Percentiles rank a stretch among this genome's conserved stretches.
These are phyloP conservation scores for Austroboletus niveus DNA, from an alignment of 1,284 basidiomycete genomes.

Conservation along the genomic window DNA sequence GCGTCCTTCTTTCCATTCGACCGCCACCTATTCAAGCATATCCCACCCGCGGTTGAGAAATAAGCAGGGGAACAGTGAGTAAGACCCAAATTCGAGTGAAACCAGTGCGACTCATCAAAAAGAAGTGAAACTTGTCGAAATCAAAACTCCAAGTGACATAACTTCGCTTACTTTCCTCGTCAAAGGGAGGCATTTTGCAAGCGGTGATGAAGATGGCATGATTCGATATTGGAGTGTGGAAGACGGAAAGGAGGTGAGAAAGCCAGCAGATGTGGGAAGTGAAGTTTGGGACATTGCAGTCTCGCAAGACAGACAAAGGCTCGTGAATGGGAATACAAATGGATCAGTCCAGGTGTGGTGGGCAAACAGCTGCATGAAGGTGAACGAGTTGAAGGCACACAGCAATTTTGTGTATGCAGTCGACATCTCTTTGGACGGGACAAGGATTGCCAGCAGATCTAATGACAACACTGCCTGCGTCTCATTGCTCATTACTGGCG, in stretches of 20 bases:
- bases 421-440: too few species aligned
- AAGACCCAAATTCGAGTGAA: background rate
- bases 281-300: background rate
- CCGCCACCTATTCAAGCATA: too few species aligned
- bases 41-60: too few species aligned
- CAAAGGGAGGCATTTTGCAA: background rate
- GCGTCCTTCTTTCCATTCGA: background rate
- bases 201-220: background rate
- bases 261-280: background rate
- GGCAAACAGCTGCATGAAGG: too few species aligned
- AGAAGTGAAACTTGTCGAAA: background rate
- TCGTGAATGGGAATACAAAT: background rate
- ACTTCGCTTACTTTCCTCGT: background rate
- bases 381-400: too few species aligned
- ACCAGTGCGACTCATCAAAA: background rate
- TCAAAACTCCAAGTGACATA: background rate
- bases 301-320: background rate
- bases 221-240: background rate
- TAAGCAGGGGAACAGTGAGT: too few species aligned
- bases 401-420: too few species aligned
- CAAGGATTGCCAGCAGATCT: too few species aligned
- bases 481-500: background rate
- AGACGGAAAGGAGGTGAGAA: background rate
- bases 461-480: too few species aligned
- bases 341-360: too few species aligned